Evolutionary conservation across 2,329 filamentous ascomycete species (phyloP), one percentile per base, ranked within the genome.

Genomic region (Chrysosphaeria jannelii): DNA sequence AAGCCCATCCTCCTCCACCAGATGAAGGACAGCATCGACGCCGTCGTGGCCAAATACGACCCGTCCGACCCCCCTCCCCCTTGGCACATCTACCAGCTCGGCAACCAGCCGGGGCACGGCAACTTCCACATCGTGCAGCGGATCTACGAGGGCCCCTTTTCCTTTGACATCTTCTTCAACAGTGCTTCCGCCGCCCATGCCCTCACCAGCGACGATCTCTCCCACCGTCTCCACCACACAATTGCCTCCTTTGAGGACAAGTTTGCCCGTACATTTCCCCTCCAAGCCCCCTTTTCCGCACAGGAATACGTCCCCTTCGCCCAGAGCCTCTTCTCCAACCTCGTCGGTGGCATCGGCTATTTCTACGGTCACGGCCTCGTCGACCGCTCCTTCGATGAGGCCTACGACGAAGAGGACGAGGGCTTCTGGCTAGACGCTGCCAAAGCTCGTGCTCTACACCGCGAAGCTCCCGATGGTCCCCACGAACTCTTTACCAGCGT

Each of bases 381-480:
- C 24, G 85, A 97, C 39, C 68, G 78, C 18, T 90, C 79, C 1
- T 74, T 81, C 36, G 75, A 76, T n/a, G 50, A 68, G 7, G 81
- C 89, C 36, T 93, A 93, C 34, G 76, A 90, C 8, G 85, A 97
- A 46, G 76, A 88, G 32, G 74, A 76, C 28, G 85, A 93, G 43
- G 71, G 74, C 0, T 93, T 93, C 46, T 91, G 81, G 79, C 68
- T 85, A 38, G 79, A 88, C 33, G 64, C 85, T 10, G 78, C 69
- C 3, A 67, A 70, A 36, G 81, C 79, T 4, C 59, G 76, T 27
- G 57, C 51, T 13, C 61, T 64, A 28, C 65, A 61, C 26, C 46
- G 61, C 31, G 65, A 78, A 31, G 51, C 62, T 28, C 45, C 68
- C 1, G 78, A 88, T 37, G 75, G 75, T 0, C 76, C 81, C 2